Evolutionary conservation across 2,329 filamentous ascomycete genomes (phyloP).

Genomic region (Trichoderma hamatum): DNA sequence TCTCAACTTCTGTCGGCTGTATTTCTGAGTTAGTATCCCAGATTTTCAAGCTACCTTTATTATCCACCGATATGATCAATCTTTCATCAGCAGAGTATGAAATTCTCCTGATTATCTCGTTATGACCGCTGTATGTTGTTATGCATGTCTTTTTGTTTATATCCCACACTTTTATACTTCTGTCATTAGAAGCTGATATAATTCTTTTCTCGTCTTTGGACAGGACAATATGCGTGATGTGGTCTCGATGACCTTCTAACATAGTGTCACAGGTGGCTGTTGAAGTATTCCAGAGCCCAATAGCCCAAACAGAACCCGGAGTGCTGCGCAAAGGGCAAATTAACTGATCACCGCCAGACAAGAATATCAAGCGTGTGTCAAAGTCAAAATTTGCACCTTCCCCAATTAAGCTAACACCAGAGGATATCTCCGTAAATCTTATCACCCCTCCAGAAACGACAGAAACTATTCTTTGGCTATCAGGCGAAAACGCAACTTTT

Average conservation of each 20-base stretch:
- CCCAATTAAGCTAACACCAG: neutral
- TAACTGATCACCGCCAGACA: neutral
- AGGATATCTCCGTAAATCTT: neutral
- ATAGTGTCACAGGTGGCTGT: neutral
- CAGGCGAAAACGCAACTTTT: neutral
- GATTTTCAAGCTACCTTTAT: neutral
- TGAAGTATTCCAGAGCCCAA: neutral
- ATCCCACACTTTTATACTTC: conserved; percentile 8
- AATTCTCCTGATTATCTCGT: rapidly evolving
- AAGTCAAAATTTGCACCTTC: rapidly evolving
- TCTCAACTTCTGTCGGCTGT: rapidly evolving
- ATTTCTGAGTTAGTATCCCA: neutral
- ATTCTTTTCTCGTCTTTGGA: neutral
- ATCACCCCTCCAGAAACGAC: neutral
- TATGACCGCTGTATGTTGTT: neutral
- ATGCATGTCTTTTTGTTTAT: neutral
- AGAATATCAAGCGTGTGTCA: neutral
- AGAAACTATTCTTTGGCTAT: neutral
- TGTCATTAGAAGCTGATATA: neutral
- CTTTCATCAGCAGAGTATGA: neutral
- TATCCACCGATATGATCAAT: neutral
- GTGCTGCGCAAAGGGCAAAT: neutral
- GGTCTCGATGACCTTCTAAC: neutral
- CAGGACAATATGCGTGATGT: neutral
- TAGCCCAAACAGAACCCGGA: neutral